These are phyloP conservation scores for Triangularia setosa DNA, from an alignment of 2,329 filamentous ascomycete species.

Conservation along the genomic window DNA sequence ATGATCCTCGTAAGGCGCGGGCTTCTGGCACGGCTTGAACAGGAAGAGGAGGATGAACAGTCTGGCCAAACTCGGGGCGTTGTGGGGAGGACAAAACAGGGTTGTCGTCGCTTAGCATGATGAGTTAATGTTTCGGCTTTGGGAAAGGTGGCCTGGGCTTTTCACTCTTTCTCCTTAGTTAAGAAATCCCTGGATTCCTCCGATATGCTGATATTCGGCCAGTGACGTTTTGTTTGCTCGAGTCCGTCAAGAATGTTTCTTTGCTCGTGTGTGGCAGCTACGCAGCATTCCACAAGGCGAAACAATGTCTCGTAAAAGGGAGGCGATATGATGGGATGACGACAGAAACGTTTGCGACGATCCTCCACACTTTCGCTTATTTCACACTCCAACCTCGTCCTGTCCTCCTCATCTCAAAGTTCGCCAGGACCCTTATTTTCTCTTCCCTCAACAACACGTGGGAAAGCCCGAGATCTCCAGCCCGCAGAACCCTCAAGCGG, in stretches of 20 bases:
- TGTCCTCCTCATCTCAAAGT: background rate
- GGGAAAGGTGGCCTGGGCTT: conserved; percentile 16
- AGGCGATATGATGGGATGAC: background rate
- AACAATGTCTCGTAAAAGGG: background rate
- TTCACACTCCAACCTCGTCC: background rate
- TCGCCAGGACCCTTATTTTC: too few relatives aligned
- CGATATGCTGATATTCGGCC: background rate
- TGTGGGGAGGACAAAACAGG: conserved; percentile 27
- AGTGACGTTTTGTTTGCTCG: conserved; percentile 13
- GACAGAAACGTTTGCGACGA: background rate
- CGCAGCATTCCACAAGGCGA: conserved; percentile 10
- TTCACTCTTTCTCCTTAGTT: conserved; percentile 5
- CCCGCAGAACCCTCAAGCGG: background rate
- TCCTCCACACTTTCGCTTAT: background rate
- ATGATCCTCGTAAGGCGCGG: conserved; percentile 19
- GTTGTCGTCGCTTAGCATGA: conserved; percentile 35
- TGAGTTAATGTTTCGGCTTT: conserved; percentile 35
- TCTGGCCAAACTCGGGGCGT: conserved; percentile 16
- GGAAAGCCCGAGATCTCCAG: background rate
- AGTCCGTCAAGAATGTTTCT: background rate
- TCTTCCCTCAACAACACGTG: background rate
- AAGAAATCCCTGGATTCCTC: conserved; percentile 19
- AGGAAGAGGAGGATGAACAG: background rate
- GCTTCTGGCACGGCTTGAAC: conserved; percentile 13
- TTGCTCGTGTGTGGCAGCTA: background rate